A percentile compares a stretch with the other conserved stretches of the same genome.
Conservation (phyloP, 768 basidiomycete genomes). For the Tubosaeta sp. region DNA sequence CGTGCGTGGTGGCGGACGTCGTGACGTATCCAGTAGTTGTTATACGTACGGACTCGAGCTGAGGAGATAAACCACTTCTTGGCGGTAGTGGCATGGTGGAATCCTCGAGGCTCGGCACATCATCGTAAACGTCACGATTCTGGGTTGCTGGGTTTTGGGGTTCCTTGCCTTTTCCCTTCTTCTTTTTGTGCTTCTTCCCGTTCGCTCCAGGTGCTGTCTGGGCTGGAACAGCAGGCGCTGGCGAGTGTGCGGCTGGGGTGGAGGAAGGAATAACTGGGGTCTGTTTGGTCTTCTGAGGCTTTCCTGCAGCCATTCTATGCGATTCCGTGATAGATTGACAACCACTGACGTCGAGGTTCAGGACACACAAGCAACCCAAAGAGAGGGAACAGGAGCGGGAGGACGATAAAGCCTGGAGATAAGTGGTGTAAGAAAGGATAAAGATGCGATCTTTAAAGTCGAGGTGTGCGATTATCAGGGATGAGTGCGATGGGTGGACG, state of each 20-base stretch:
- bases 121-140: conserved; percentile 20
- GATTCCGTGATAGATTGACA: conserved; percentile 17
- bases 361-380: conserved; percentile 2
- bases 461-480: conserved; percentile 16
- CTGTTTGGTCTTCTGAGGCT: conserved; percentile 26
- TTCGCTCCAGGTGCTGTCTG: conserved; percentile 9
- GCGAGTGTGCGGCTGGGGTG: conserved; percentile 4
- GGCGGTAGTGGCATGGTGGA: conserved; percentile 14
- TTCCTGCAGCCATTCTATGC: conserved; percentile 28
- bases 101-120: conserved; percentile 24
- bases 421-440: neutral
- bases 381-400: neutral
- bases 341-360: neutral
- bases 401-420: neutral
- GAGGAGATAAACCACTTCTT: conserved; percentile 39
- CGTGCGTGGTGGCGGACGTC: conserved; percentile 31
- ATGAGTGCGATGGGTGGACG: conserved; percentile 18
- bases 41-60: conserved; percentile 45
- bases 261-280: conserved; percentile 5
- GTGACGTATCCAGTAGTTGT: conserved; percentile 44
- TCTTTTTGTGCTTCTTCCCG: conserved; percentile 45
- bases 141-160: conserved; percentile 7
- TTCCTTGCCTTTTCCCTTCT: conserved; percentile 38
- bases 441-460: conserved; percentile 14
- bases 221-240: conserved; percentile 5